Percentiles rank a stretch among this genome's conserved stretches.
These are phyloP conservation scores for Amanita phalloides DNA, from an alignment of 768 basidiomycete genomes.

Conservation along the genomic window DNA sequence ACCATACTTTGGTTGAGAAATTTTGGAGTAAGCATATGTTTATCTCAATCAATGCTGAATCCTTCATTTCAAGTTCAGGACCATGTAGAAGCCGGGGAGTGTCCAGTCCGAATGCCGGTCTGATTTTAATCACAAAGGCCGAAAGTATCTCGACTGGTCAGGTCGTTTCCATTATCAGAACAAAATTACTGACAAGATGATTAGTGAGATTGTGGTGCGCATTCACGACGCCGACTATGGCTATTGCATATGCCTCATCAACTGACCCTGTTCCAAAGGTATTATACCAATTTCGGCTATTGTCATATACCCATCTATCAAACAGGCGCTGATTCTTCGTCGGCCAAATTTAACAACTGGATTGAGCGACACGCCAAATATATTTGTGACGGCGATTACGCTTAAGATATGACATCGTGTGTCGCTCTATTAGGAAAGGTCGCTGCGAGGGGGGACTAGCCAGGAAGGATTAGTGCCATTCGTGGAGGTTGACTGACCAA, in stretches of 20 bases:
- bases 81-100: constrained; percentile 28
- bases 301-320: not conserved
- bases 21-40: constrained; percentile 38
- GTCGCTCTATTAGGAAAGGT: not conserved
- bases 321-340: constrained; percentile 30
- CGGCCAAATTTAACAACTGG: constrained; percentile 16
- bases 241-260: constrained; percentile 59
- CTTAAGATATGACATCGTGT: constrained; percentile 6
- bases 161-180: not conserved
- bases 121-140: constrained; percentile 47
- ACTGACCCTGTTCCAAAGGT: constrained; percentile 49
- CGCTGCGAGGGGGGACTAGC: not conserved
- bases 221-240: constrained; percentile 79
- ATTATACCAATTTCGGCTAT: constrained; percentile 3
- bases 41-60: not conserved
- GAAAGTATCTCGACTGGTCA: constrained; percentile 12
- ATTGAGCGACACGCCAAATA: constrained; percentile 21
- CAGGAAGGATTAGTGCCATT: not conserved
- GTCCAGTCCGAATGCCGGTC: constrained; percentile 43
- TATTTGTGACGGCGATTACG: constrained; percentile 51
- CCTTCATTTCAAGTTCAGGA: constrained; percentile 8
- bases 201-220: constrained; percentile 72
- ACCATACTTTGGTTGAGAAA: constrained; percentile 29
- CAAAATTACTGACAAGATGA: not conserved
- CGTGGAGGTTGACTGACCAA: not conserved